phyloP scores from a whole-genome alignment of 495 filamentous ascomycete species.

The Penicillium atrosanguineum region DNA sequence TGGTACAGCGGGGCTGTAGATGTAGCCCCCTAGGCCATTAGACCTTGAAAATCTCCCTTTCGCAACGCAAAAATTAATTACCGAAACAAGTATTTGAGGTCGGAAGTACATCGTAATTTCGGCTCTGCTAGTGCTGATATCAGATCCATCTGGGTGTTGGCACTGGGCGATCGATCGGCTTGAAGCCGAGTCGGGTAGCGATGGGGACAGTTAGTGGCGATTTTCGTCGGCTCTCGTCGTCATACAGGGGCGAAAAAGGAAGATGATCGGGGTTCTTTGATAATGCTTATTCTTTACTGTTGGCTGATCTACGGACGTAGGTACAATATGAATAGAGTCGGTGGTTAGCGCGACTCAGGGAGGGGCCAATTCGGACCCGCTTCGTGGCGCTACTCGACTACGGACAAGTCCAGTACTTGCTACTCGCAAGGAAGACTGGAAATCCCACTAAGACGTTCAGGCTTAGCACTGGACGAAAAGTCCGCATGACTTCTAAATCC shows the following conservation, averaged over 20 bases:
- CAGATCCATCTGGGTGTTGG: background rate
- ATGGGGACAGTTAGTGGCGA: background rate
- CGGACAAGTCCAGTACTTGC: no score
- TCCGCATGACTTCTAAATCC: no score
- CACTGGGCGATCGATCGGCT: background rate
- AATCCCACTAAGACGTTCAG: no score
- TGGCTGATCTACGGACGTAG: background rate
- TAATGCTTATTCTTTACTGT: background rate
- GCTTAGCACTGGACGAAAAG: no score
- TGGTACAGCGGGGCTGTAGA: background rate
- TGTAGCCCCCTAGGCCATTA: background rate
- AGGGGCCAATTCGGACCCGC: no score
- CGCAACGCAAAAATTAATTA: background rate
- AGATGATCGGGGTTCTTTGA: background rate
- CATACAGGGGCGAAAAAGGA: background rate
- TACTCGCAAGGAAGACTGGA: no score
- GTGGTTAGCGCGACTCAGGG: no score
- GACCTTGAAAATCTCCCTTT: background rate
- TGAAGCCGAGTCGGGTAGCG: background rate
- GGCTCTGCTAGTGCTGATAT: constrained; percentile 3
- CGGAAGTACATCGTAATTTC: background rate
- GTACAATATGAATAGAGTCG: background rate
- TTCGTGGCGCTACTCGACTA: no score
- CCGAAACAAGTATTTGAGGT: background rate
- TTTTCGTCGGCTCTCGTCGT: background rate